Evolutionary conservation across 805 yeast genomes (phyloP).

Genomic region (Myxozyma nipponensis): DNA sequence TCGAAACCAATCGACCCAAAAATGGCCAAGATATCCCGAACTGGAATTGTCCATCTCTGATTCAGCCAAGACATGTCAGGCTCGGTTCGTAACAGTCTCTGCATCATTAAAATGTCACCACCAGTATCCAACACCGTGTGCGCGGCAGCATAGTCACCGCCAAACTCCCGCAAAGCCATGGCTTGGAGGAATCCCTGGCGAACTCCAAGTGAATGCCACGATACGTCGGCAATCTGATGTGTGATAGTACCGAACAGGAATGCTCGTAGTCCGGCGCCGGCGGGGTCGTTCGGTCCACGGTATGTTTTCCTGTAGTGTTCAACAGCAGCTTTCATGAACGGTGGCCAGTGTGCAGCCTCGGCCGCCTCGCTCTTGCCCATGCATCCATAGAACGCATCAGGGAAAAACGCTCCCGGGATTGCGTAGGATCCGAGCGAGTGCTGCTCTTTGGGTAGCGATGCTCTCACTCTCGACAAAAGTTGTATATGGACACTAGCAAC

Average conservation of each 20-base stretch:
- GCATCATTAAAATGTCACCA: slow-evolving; percentile 55
- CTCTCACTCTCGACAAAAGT: slow-evolving; percentile 37
- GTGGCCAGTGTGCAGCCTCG: slow-evolving; percentile 70
- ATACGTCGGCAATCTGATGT: slow-evolving; percentile 61
- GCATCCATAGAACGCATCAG: slow-evolving; percentile 66
- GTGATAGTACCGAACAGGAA: slow-evolving; percentile 56
- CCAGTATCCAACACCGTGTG: slow-evolving; percentile 57
- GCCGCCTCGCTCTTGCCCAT: slow-evolving; percentile 50
- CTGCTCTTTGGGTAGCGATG: slow-evolving; percentile 38
- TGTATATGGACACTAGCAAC: slow-evolving; percentile 39
- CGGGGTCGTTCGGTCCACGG: slow-evolving; percentile 27
- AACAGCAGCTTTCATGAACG: slow-evolving; percentile 50
- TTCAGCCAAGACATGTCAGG: slow-evolving; percentile 33
- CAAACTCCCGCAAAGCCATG: slow-evolving; percentile 52
- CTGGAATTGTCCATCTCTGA: slow-evolving; percentile 45
- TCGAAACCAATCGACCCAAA: slow-evolving; percentile 40
- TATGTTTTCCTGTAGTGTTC: slow-evolving; percentile 42
- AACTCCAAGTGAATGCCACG: slow-evolving; percentile 63
- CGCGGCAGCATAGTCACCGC: slow-evolving; percentile 47
- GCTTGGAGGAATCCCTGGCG: slow-evolving; percentile 53
- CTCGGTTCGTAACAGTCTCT: slow-evolving; percentile 39
- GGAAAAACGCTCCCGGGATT: slow-evolving; percentile 63
- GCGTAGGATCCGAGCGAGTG: slow-evolving; percentile 36
- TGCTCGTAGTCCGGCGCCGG: slow-evolving; percentile 44
- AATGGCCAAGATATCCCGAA: slow-evolving; percentile 44